These are phyloP conservation scores for Meredithiella fracta DNA, from an alignment of 2,329 filamentous ascomycete species.

Conservation along the genomic window DNA sequence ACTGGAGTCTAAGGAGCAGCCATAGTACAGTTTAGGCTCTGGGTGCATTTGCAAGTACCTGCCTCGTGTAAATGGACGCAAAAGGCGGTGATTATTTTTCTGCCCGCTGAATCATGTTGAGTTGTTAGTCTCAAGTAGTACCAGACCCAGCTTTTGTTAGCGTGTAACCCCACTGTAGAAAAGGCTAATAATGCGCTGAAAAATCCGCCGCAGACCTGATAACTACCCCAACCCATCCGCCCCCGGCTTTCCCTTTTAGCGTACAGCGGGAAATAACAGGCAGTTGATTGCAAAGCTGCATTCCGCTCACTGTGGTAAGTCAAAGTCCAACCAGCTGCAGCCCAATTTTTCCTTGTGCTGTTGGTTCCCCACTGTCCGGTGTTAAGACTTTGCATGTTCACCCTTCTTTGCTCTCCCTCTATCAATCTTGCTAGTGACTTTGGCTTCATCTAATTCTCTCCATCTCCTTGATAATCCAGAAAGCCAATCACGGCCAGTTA, in stretches of 20 bases:
- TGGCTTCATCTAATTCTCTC: neutral
- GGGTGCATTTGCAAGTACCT: neutral
- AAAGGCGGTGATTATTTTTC: neutral
- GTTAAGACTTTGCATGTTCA: neutral
- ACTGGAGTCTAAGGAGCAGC: too few relatives aligned
- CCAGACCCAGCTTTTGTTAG: neutral
- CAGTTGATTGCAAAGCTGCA: neutral
- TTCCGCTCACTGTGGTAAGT: neutral
- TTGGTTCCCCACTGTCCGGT: neutral
- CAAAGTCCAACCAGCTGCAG: neutral
- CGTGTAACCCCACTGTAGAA: neutral
- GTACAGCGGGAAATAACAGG: neutral
- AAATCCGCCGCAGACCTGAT: neutral
- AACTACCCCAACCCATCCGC: neutral
- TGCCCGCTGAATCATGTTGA: neutral
- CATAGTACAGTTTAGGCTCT: neutral
- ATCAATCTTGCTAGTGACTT: neutral
- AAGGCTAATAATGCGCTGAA: neutral
- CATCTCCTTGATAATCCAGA: neutral
- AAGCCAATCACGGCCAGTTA: neutral
- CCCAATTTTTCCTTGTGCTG: neutral
- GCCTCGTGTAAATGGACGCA: neutral
- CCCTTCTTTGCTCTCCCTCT: neutral
- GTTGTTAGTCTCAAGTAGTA: neutral
- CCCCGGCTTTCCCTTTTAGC: neutral